These are phyloP conservation scores for Anthostomella pinea DNA, from an alignment of 2,329 filamentous ascomycete genomes.

Conservation along the genomic window DNA sequence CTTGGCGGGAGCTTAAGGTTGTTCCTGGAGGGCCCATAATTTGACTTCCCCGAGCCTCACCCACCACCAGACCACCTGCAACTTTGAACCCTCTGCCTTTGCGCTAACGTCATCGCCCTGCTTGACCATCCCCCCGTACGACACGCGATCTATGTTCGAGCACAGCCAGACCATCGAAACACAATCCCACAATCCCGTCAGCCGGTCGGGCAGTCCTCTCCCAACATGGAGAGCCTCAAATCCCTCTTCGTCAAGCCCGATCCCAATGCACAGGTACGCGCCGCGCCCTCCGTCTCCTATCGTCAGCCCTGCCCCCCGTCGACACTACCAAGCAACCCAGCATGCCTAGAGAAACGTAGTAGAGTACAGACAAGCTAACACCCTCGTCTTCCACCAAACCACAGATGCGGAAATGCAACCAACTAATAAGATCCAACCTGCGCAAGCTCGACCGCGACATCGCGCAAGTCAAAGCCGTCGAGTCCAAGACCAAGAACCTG, in stretches of 20 bases:
- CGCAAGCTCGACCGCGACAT: constrained; percentile 96
- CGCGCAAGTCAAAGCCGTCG: constrained; percentile 69
- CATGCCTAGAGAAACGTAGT: neutral
- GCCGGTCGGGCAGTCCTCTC: too few species aligned
- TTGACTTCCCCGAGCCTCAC: too few species aligned
- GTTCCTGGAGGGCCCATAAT: too few species aligned
- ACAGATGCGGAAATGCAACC: constrained; percentile 93
- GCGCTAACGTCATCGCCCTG: constrained; percentile 14
- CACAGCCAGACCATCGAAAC: too few species aligned
- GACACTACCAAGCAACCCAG: neutral
- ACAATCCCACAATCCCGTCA: too few species aligned
- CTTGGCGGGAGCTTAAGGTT: too few species aligned
- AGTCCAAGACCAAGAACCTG: constrained; percentile 78
- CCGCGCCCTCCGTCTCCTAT: constrained; percentile 5
- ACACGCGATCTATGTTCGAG: too few species aligned
- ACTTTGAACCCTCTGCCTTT: constrained; percentile 1
- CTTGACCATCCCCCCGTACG: constrained; percentile 9
- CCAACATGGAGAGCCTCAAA: constrained; percentile 79
- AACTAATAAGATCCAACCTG: constrained; percentile 82
- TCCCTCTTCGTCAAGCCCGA: constrained; percentile 88
- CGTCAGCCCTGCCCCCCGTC: neutral
- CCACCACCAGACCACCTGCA: too few species aligned
- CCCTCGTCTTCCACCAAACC: constrained; percentile 1
- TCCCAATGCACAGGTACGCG: constrained; percentile 81
- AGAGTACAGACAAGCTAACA: constrained; percentile 3